These are phyloP conservation scores for sweet orange (Citrus sinensis) DNA, from an alignment of 345 rosid species.

Conservation along the genomic window DVS_A1.0 CM039163.1:17596501-17597000, in stretches of 20 bases:
- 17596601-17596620: slow-evolving; percentile 47
- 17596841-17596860: slow-evolving; percentile 61
- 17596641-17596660: slow-evolving; percentile 72
- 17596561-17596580: slow-evolving; percentile 35
- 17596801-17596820: slow-evolving; percentile 84
- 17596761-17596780: slow-evolving; percentile 93
- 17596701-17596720: slow-evolving; percentile 45
- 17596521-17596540: slow-evolving; percentile 60
- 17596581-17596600: slow-evolving; percentile 47
- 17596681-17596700: slow-evolving; percentile 27
- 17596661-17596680: slow-evolving; percentile 48
- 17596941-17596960: slow-evolving; percentile 49
- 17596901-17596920: slow-evolving; percentile 42
- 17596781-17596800: slow-evolving; percentile 85
- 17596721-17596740: slow-evolving; percentile 58
- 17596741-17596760: slow-evolving; percentile 59
- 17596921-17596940: slow-evolving; percentile 56
- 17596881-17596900: slow-evolving; percentile 47
- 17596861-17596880: slow-evolving; percentile 44
- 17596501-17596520: slow-evolving; percentile 39
- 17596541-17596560: slow-evolving; percentile 67
- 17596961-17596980: slow-evolving; percentile 50
- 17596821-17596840: slow-evolving; percentile 58
- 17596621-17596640: slow-evolving; percentile 60
- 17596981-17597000: slow-evolving; percentile 46